Base-by-base conservation (phyloP, 164 flowering plant genomes). In the Tetracentron sinense region DNA sequence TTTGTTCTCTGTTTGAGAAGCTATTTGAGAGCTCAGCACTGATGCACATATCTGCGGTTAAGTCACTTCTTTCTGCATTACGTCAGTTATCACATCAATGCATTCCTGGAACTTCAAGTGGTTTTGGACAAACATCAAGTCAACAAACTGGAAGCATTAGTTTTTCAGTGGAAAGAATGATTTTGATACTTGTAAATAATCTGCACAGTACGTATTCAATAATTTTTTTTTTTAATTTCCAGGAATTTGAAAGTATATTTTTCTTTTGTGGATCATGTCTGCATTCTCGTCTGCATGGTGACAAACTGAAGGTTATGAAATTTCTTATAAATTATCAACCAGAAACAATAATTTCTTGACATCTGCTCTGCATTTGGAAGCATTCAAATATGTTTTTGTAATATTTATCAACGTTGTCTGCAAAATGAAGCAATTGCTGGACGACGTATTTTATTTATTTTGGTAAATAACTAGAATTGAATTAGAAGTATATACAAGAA, bases 1-100 rank as follows among this genome's bases (percentile, higher is more conserved):
- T 31, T 28, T 71, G 68, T 58, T 65, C 16, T 53, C 47, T 48
- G 29, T 67, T 66, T 69, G 73, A 20, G 61, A 68, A 95, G 97
- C 85, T 95, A 46, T 95, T 95, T 77, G 99, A 92, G 79, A 92
- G 99, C 86, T 91, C 99, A 11, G 94, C 84, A 38, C 48, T 89
- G 80, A 95, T 95, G 99, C 83, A 92, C 70, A 73, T 88, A 72
- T 88, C 96, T 67, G 90, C 99, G 2, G 93, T 95, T 47, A 88
- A 85, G 71, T 86, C 99, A 46, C 97, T 95, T 73, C 85, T 95
- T 64, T 83, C 89, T 65, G 96, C 99, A 35, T 76, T 95, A 25
- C 69, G 78, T 56, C 88, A 79, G 56, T 65, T 95, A 68, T 88
- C 96, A 35, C 75, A 76, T 67, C 96, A 89, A 69, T 85, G 75